Percentiles rank a stretch among this genome's conserved stretches.
These are phyloP conservation scores for Xylaria bambusicola DNA, from an alignment of 495 filamentous ascomycete species.

Conservation along the genomic window DNA sequence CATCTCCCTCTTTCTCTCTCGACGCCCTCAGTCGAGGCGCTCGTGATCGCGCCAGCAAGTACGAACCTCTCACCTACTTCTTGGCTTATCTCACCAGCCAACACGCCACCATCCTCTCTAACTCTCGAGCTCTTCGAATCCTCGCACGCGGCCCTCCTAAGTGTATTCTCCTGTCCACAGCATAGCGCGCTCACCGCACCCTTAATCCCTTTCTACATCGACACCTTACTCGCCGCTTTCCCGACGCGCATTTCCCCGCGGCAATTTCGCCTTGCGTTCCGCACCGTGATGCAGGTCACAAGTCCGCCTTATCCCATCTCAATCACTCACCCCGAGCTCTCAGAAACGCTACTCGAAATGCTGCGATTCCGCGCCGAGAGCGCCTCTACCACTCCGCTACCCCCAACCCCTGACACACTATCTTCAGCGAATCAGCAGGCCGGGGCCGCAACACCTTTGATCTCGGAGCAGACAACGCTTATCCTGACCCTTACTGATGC, in stretches of 20 bases:
- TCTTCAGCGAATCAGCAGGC: slow-evolving; percentile 20
- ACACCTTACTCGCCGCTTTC: slow-evolving; percentile 81
- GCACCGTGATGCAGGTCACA: slow-evolving; percentile 82
- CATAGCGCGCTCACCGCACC: slow-evolving; percentile 70
- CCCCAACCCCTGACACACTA: slow-evolving; percentile 26
- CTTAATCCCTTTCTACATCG: slow-evolving; percentile 83
- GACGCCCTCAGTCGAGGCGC: slow-evolving; percentile 63
- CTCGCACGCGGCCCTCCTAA: slow-evolving; percentile 83
- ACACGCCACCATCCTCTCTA: slow-evolving; percentile 39
- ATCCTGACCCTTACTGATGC: slow-evolving; percentile 81
- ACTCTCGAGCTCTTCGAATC: slow-evolving; percentile 82
- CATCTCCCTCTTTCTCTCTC: slow-evolving; percentile 76
- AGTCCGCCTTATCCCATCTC: slow-evolving; percentile 77
- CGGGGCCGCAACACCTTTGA: slow-evolving; percentile 16
- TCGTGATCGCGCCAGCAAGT: slow-evolving; percentile 72
- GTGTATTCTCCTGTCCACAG: slow-evolving; percentile 76
- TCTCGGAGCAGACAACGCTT: slow-evolving; percentile 82
- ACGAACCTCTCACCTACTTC: slow-evolving; percentile 73
- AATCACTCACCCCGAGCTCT: slow-evolving; percentile 69
- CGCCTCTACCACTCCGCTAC: slow-evolving; percentile 47
- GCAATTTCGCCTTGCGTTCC: slow-evolving; percentile 93
- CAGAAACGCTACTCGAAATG: slow-evolving; percentile 80
- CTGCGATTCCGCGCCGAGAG: slow-evolving; percentile 63
- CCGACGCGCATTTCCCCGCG: slow-evolving; percentile 78
- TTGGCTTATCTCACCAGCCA: slow-evolving; percentile 57